These are phyloP conservation scores for Massarina eburnea DNA, from an alignment of 2,329 filamentous ascomycete genomes.

Conservation along the genomic window DNA sequence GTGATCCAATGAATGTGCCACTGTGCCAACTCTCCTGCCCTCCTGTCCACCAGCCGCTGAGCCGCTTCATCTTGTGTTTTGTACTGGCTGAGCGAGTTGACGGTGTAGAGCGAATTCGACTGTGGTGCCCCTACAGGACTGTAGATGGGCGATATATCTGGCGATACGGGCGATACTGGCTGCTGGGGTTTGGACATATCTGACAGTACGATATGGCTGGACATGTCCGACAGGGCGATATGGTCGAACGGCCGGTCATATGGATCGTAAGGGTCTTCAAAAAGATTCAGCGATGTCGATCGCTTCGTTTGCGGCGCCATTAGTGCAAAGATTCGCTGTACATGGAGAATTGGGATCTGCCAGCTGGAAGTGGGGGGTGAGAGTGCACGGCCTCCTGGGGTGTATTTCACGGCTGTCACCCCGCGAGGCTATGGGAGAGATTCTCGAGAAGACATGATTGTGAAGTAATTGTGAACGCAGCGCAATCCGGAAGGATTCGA, in stretches of 20 bases:
- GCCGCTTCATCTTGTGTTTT: conserved; percentile 34
- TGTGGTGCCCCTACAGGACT: conserved; percentile 18
- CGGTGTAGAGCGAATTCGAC: conserved; percentile 25
- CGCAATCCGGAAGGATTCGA: too few species aligned
- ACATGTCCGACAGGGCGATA: conserved; percentile 31
- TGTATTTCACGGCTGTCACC: too few species aligned
- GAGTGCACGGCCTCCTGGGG: too few species aligned
- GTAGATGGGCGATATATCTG: conserved; percentile 21
- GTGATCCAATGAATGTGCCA: conserved; percentile 42
- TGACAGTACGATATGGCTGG: conserved; percentile 12
- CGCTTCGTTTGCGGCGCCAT: conserved; percentile 30
- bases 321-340: neutral
- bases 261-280: conserved; percentile 27
- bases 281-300: conserved; percentile 28
- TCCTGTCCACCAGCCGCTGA: conserved; percentile 34
- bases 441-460: too few species aligned
- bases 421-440: too few species aligned
- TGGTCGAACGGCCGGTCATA: conserved; percentile 28
- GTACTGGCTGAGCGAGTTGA: conserved; percentile 24
- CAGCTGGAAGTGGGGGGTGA: too few species aligned
- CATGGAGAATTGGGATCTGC: too few species aligned
- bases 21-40: conserved; percentile 37
- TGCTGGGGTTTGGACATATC: too few species aligned
- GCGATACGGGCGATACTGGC: too few species aligned
- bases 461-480: too few species aligned